A percentile compares a stretch with the other conserved stretches of the same genome.
phyloP scores from a whole-genome alignment of 208 protist species.

The Wallacemonas sp. region DNA sequence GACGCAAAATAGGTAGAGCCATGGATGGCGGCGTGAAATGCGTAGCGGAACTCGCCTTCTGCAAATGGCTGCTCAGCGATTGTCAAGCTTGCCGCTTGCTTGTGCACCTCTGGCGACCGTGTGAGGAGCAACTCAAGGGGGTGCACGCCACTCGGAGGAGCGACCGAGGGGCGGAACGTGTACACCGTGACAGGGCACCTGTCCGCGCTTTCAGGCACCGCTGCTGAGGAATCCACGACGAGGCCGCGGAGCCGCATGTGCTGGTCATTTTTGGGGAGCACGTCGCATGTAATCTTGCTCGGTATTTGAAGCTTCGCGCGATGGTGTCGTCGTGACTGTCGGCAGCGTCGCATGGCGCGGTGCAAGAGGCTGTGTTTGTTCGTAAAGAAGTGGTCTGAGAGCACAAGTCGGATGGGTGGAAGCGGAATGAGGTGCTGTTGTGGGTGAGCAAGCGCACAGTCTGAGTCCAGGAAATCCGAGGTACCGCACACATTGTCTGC shows the following conservation, averaged over 20 bases:
- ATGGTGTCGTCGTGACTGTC: too few relatives aligned
- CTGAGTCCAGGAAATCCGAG: too few relatives aligned
- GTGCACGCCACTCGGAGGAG: neutral
- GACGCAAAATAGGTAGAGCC: too few relatives aligned
- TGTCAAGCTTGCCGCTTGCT: neutral
- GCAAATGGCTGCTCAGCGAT: neutral
- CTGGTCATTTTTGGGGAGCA: neutral
- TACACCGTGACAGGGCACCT: neutral
- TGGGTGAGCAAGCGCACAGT: too few relatives aligned
- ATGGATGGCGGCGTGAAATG: too few relatives aligned
- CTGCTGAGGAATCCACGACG: neutral
- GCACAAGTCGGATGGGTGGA: too few relatives aligned
- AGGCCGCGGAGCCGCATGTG: neutral
- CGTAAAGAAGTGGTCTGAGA: too few relatives aligned
- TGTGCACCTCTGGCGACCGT: neutral
- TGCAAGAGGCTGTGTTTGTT: too few relatives aligned
- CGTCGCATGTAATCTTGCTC: neutral
- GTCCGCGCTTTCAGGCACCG: neutral
- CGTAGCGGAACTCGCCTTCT: neutral
- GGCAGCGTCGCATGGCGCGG: too few relatives aligned
- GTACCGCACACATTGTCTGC: too few relatives aligned
- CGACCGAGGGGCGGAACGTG: neutral
- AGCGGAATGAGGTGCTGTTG: too few relatives aligned
- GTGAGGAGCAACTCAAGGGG: neutral
- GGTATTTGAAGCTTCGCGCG: neutral